Conservation (phyloP, 2,329 filamentous ascomycete genomes). For the Penicillium oxalicum region DNA sequence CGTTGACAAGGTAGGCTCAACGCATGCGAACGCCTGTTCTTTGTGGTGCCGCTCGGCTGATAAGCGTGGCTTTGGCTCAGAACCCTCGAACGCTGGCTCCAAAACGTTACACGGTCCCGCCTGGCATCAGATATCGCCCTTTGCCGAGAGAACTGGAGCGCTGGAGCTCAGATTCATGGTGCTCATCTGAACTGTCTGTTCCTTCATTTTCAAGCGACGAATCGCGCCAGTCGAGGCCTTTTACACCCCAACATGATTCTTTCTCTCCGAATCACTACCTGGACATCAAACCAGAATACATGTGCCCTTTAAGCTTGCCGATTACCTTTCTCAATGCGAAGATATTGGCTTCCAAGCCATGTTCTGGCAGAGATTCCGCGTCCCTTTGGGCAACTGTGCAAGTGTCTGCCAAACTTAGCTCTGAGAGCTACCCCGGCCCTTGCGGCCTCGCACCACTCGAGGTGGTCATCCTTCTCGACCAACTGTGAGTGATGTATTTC, state of each 20-base stretch:
- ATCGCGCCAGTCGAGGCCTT: not conserved
- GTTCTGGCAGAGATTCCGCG: constrained; percentile 11
- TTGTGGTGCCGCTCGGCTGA: not conserved
- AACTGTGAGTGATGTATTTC: constrained; percentile 22
- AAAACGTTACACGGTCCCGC: not conserved
- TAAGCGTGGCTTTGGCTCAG: constrained; percentile 1
- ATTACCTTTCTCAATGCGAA: constrained; percentile 19
- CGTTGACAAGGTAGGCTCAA: constrained; percentile 9
- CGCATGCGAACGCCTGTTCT: too few relatives aligned
- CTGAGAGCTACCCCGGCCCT: constrained; percentile 12
- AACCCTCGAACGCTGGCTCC: not conserved
- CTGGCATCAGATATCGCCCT: constrained; percentile 2
- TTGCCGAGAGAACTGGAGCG: constrained; percentile 12
- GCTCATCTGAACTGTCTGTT: constrained; percentile 2
- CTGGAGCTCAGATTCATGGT: constrained; percentile 22
- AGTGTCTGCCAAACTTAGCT: constrained; percentile 24
- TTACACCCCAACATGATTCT: not conserved
- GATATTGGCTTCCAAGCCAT: constrained; percentile 5
- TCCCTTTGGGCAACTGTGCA: constrained; percentile 18
- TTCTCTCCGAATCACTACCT: not conserved
- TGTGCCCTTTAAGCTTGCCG: constrained; percentile 16
- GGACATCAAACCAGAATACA: not conserved
- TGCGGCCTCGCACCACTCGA: constrained; percentile 26
- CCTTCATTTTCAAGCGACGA: not conserved
- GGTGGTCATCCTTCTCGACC: constrained; percentile 32